Conservation (phyloP, 2,329 filamentous ascomycete species). For the Aspergillus pseudotamarii region DNA sequence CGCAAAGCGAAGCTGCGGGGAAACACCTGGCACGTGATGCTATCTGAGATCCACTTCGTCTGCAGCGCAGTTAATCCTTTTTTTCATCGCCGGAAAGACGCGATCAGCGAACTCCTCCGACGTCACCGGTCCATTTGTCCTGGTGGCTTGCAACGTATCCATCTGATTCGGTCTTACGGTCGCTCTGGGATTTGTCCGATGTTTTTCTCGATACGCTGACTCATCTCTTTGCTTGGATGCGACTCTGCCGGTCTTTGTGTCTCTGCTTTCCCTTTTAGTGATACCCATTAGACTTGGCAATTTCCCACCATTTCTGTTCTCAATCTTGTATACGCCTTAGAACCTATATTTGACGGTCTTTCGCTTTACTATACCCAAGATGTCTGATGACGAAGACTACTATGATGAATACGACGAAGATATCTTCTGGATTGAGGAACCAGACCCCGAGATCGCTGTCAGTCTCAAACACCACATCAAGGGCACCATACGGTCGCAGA, state of each 20-base stretch:
- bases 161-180: not conserved
- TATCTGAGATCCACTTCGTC: constrained; percentile 3
- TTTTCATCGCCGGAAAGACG: constrained; percentile 8
- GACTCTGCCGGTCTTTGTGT: not conserved
- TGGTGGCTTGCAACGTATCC: not conserved
- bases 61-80: constrained; percentile 1
- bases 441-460: constrained; percentile 39
- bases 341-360: not conserved
- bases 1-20: constrained; percentile 43
- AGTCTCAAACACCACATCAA: constrained; percentile 14
- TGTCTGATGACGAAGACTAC: constrained; percentile 44
- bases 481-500: not conserved
- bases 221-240: not conserved
- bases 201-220: not conserved
- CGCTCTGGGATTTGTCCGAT: not conserved
- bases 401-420: constrained; percentile 42
- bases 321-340: not conserved
- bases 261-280: not conserved
- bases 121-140: constrained; percentile 3
- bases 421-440: constrained; percentile 38
- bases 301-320: not conserved
- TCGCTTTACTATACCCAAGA: constrained; percentile 16
- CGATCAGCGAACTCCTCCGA: constrained; percentile 4
- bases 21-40: constrained; percentile 30
- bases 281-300: not conserved